These are phyloP conservation scores for Vigna unguiculata DNA, from an alignment of 306 rosid species.

Conservation along the genomic window DNA sequence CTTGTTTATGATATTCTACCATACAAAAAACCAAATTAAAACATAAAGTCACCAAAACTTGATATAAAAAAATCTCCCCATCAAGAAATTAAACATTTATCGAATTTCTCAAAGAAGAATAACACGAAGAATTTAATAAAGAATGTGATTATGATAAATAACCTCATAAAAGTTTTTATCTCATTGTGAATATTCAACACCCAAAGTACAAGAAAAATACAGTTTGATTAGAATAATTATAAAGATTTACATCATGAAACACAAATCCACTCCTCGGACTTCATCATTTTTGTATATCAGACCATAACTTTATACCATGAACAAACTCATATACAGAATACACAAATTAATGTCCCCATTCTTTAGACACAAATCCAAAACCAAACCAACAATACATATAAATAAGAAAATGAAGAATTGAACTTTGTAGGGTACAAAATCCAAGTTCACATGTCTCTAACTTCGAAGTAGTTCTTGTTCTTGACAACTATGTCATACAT, in stretches of 20 bases:
- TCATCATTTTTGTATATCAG: not conserved
- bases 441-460: constrained; percentile 63
- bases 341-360: too few species aligned
- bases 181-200: not conserved
- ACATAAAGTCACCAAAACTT: not conserved
- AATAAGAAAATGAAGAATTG: not conserved
- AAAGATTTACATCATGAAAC: constrained; percentile 30
- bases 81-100: too few species aligned
- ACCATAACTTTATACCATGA: not conserved
- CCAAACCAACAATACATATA: constrained; percentile 26
- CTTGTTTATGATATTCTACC: not conserved
- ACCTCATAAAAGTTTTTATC: not conserved
- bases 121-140: too few species aligned
- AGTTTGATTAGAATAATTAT: constrained; percentile 7
- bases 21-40: constrained; percentile 14
- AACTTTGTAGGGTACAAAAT: not conserved
- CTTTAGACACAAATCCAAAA: not conserved
- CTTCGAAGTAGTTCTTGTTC: constrained; percentile 80
- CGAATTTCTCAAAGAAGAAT: too few species aligned
- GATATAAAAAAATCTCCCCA: not conserved
- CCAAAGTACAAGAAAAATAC: not conserved
- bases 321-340: constrained; percentile 32
- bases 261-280: not conserved
- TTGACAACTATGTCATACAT: constrained; percentile 97
- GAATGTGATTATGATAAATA: not conserved